Evolutionary conservation across 306 rosid genomes (phyloP), one percentile per base, ranked within the genome.

Genomic region (Oxytropis ochrocephala): DNA sequence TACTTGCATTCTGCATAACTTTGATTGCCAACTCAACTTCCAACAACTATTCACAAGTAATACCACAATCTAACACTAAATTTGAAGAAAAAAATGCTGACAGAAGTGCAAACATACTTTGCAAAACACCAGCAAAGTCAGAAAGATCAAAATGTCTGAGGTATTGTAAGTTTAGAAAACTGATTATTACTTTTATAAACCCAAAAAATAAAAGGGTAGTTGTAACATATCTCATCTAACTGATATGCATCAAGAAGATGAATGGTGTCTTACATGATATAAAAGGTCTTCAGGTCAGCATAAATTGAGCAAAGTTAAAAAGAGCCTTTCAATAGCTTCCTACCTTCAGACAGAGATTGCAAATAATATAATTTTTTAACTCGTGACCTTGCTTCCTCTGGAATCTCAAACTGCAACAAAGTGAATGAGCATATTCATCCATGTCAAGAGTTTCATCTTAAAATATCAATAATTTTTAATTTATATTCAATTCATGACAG

Each of bases 311-410:
- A 63, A 63, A 43, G 9, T 17, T 11, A 36, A 19, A 42, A 38
- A 27, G 29, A 4, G 12, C 7, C 35, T 58, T 66, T 11, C 19
- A 52, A 58, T 24, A 56, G 64, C 30, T 66, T 75, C 43, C 75
- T 79, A 90, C 97, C 96, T 95, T 95, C 61, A 85, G 92, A 81
- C 92, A 88, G 63, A 94, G 88, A 88, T 88, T 94, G 18, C 98
- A 94, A 61, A 94, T 51, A 52, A 90, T 95, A 88, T 81, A 86
- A 78, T 78, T 87, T 90, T 86, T 84, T 90, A 30, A 84, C 89
- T 6, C 39, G 75, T 7, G 80, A 81, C 86, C 82, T 83, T 55
- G 91, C 89, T 81, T 89, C 92, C 58, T 81, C 92, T 4, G 89
- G 92, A 83, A 95, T 70, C 72, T 80, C 95, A 74, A 91, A 95